phyloP scores from a whole-genome alignment of 768 basidiomycete species.

The Calocybe cyanea region DNA sequence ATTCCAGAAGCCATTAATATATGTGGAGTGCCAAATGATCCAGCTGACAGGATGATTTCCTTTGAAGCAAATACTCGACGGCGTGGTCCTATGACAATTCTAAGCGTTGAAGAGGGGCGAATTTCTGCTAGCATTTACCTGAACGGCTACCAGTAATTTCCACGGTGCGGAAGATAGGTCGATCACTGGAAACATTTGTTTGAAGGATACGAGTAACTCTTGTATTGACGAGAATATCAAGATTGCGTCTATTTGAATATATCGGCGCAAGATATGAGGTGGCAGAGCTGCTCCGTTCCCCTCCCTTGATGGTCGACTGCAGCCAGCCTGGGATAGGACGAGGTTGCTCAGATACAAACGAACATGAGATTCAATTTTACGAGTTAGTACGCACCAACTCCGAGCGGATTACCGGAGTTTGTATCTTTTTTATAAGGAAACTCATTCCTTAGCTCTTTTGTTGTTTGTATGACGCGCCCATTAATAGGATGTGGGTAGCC shows the following conservation, averaged over 20 bases:
- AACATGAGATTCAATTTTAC: no score
- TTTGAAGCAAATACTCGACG: slow-evolving; percentile 32
- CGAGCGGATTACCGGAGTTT: slow-evolving; percentile 38
- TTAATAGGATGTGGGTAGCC: slow-evolving; percentile 24
- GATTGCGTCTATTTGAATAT: slow-evolving; percentile 19
- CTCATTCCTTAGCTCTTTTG: slow-evolving; percentile 28
- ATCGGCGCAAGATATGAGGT: slow-evolving; percentile 19
- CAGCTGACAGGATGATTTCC: slow-evolving; percentile 47
- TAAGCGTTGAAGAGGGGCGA: no score
- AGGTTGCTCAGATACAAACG: slow-evolving; percentile 4
- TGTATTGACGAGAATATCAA: slow-evolving; percentile 23
- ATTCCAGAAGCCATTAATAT: slow-evolving; percentile 33
- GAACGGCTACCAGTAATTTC: not conserved
- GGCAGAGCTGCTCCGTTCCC: slow-evolving; percentile 17
- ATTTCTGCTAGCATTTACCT: no score
- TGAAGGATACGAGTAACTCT: slow-evolving; percentile 20
- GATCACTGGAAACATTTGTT: slow-evolving; percentile 2
- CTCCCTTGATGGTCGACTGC: slow-evolving; percentile 11
- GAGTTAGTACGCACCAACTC: slow-evolving; percentile 35
- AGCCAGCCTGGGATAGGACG: slow-evolving; percentile 15
- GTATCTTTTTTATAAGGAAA: slow-evolving; percentile 39
- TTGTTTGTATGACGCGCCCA: slow-evolving; percentile 28
- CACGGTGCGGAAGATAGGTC: not conserved
- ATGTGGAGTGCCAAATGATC: slow-evolving; percentile 28
- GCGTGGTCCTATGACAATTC: not conserved